Evolutionary conservation across 2,329 filamentous ascomycete species (phyloP), one percentile per base, ranked within the genome.

Genomic region (Alternaria brassicae): DNA sequence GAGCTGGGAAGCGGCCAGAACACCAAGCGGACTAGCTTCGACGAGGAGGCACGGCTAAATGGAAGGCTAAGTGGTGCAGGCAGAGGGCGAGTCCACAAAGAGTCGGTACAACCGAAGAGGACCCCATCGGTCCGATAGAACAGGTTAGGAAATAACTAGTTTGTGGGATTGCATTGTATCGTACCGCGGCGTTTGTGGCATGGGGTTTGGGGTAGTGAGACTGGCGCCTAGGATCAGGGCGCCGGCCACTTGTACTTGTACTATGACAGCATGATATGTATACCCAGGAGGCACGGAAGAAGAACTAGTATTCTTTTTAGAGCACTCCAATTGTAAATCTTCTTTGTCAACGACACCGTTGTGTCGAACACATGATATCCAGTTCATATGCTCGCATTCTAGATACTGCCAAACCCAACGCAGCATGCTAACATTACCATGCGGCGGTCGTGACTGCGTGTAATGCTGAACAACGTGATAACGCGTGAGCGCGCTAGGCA

Each of bases 1-100:
- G 77, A 77, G 34, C 70, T 75, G 21, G 68, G 77, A 36, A 73
- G 75, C 13, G 69, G 65, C 23, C 58, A 58, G 37, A 62, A 47
- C 34, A 44, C 58, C 23, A 63, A 64, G 49, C 45, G 61, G 25
- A 47, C 59, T 12, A 64, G 61, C 45, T 60, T 64, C 21, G 61
- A 64, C 3, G 61, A 64, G 36, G 61, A 64, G 23, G 40, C 57
- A 34, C 42, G 65, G 21, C 45, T 65, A 10, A 67, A 56, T 15
- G 64, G 58, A 6, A 65, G 68, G 27, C 66, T 71, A 2, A 72
- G 68, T n/a, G 68, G 71, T 4, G 70, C 65, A 37, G 68, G 74
- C 12, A 70, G 69, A 51, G 57, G 70, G 36, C 62, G 70, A 25
- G 72, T 72, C 9, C 68, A 74, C 58, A 72, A 72, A 58, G 71